Conservation (phyloP, 148 eudicot species). For the Euryodendron excelsum region DNA sequence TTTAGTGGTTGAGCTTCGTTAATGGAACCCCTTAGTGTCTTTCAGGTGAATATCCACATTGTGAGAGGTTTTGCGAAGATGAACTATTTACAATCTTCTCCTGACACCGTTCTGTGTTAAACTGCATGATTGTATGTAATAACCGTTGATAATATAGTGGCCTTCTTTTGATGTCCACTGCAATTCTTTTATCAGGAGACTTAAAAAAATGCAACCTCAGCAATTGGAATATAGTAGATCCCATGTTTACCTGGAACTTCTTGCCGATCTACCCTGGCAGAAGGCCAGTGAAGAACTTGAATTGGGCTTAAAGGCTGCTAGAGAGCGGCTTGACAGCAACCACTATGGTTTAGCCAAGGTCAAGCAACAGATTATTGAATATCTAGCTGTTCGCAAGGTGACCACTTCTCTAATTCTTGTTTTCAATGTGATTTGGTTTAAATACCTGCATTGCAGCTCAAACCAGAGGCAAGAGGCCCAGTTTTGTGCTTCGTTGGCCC, state of each 20-base stretch:
- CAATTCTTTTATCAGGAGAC: conserved; percentile 68
- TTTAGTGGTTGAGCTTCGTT: background rate
- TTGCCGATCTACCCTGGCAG: conserved; percentile 98
- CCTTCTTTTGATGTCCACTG: conserved; percentile 20
- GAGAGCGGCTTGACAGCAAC: conserved; percentile 88
- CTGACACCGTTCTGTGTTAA: background rate
- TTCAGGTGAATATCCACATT: background rate
- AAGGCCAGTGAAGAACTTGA: conserved; percentile 78
- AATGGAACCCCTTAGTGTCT: background rate
- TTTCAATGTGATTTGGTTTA: conserved; percentile 12
- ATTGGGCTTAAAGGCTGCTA: conserved; percentile 82
- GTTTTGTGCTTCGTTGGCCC: conserved; percentile 98
- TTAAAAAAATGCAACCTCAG: conserved; percentile 99
- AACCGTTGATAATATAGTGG: conserved; percentile 12
- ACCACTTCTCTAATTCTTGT: conserved; percentile 11
- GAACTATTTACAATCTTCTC: background rate
- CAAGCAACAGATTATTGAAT: conserved; percentile 96
- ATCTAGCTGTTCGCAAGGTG: conserved; percentile 98
- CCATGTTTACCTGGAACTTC: conserved; percentile 94
- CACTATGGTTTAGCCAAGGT: conserved; percentile 92
- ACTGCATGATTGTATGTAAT: conserved; percentile 6
- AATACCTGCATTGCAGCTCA: conserved; percentile 66
- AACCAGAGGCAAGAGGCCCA: conserved; percentile 99
- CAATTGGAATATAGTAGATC: conserved; percentile 97
- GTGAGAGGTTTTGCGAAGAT: background rate